These are phyloP conservation scores for Hibiscus syriacus DNA, from an alignment of 345 rosid genomes.

Conservation along the genomic window DNA sequence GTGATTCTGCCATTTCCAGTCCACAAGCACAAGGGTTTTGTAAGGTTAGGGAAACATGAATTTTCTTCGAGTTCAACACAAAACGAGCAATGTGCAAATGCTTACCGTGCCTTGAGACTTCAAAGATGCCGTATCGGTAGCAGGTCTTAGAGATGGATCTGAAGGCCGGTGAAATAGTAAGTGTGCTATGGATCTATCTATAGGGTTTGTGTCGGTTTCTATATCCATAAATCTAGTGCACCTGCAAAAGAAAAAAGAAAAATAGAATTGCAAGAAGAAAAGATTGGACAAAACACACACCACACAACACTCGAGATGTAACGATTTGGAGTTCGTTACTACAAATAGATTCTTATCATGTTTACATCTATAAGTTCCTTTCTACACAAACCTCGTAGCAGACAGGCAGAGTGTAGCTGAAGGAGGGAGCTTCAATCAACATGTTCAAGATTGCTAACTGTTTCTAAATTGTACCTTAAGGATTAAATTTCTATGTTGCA, in stretches of 20 bases:
- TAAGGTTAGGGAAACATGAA: neutral
- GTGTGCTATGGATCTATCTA: constrained; percentile 91
- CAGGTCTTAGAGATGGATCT: constrained; percentile 41
- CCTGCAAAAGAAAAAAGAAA: constrained; percentile 31
- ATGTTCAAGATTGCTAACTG: neutral
- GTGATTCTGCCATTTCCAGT: constrained; percentile 33
- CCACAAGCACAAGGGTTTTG: neutral
- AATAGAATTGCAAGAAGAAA: too few relatives aligned
- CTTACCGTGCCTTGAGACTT: constrained; percentile 49
- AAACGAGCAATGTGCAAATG: neutral
- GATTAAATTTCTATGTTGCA: neutral
- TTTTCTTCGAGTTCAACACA: neutral
- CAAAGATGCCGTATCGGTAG: constrained; percentile 26
- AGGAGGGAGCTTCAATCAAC: neutral
- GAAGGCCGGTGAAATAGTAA: constrained; percentile 81
- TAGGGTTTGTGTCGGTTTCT: constrained; percentile 88
- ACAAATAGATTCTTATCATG: neutral
- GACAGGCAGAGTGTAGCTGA: neutral
- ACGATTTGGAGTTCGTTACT: neutral
- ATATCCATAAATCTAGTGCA: constrained; percentile 56
- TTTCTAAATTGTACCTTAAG: neutral
- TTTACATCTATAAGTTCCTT: neutral
- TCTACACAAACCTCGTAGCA: neutral
- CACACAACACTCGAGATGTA: neutral
- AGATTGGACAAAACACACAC: neutral